Evolutionary conservation across 495 filamentous ascomycete genomes (phyloP).

Genomic region (Thermothielavioides terrestris): DNA sequence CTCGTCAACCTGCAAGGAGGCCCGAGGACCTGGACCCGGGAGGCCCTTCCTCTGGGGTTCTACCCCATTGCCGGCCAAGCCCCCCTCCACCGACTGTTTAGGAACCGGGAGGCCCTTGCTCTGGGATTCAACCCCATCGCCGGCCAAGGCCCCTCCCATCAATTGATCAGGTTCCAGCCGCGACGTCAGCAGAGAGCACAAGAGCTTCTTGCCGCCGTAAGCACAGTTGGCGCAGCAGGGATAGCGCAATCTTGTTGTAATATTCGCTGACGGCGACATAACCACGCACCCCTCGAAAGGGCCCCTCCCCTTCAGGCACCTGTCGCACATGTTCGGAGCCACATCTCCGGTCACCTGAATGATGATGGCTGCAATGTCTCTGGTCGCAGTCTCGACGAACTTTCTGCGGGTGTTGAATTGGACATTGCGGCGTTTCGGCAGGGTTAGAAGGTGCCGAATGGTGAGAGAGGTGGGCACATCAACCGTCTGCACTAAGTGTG

Average conservation of each 20-base stretch:
- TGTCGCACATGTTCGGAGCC: slow-evolving; percentile 5
- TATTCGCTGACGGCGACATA: neutral
- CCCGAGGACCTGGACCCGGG: no score
- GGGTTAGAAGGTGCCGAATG: neutral
- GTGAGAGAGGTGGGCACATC: neutral
- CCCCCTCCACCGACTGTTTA: no score
- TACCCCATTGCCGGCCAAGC: no score
- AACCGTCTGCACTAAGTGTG: neutral
- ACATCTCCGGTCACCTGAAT: slow-evolving; percentile 22
- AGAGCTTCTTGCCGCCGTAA: slow-evolving; percentile 10
- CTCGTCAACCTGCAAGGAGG: neutral
- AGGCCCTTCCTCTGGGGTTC: no score
- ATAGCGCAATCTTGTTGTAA: slow-evolving; percentile 8
- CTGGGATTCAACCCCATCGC: no score
- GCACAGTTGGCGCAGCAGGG: slow-evolving; percentile 16
- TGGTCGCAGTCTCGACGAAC: slow-evolving; percentile 9
- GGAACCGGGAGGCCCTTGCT: no score
- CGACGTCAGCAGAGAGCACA: slow-evolving; percentile 4
- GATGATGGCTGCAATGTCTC: slow-evolving; percentile 22
- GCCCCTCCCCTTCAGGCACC: slow-evolving; percentile 11
- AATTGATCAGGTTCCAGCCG: no score
- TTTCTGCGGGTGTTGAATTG: slow-evolving; percentile 2
- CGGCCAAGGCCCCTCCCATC: no score
- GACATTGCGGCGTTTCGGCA: slow-evolving; percentile 15
- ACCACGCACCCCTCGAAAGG: slow-evolving; percentile 9